These are phyloP conservation scores for Aureobasidium mangrovei DNA, from an alignment of 2,329 filamentous ascomycete species.

Conservation along the genomic window DNA sequence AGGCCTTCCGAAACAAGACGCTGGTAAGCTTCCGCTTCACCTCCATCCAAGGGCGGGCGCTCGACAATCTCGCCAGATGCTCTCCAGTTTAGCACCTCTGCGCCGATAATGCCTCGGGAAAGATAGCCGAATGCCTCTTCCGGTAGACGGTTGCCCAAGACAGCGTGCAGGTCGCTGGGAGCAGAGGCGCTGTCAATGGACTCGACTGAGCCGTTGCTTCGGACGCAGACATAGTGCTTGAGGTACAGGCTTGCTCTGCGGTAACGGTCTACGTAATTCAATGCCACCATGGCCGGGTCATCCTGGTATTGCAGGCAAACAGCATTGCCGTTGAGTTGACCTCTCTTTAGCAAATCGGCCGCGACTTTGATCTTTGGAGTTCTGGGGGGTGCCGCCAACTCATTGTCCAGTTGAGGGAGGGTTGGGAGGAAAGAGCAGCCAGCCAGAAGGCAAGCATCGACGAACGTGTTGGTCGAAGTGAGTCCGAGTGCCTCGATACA, in stretches of 20 bases:
- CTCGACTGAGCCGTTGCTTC: constrained; percentile 64
- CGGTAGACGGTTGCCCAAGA: constrained; percentile 81
- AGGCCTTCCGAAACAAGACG: constrained; percentile 68
- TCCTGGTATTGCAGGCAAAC: constrained; percentile 69
- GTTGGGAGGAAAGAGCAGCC: constrained; percentile 72
- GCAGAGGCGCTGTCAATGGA: constrained; percentile 65
- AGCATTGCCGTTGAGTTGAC: constrained; percentile 59
- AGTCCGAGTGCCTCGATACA: constrained; percentile 59
- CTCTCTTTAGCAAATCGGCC: constrained; percentile 61
- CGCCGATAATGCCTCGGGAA: constrained; percentile 69
- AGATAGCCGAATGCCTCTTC: constrained; percentile 88
- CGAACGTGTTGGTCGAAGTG: constrained; percentile 63
- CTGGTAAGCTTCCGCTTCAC: constrained; percentile 70
- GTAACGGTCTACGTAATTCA: constrained; percentile 77
- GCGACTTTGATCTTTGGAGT: constrained; percentile 60
- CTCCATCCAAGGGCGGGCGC: constrained; percentile 76
- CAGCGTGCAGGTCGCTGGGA: constrained; percentile 77
- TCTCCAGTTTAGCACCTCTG: constrained; percentile 72
- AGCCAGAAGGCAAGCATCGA: constrained; percentile 74
- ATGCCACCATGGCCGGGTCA: constrained; percentile 59
- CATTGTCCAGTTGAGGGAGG: constrained; percentile 64
- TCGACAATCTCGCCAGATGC: constrained; percentile 71
- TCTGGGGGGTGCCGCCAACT: constrained; percentile 14
- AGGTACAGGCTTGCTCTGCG: constrained; percentile 77
- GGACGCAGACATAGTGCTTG: constrained; percentile 78